These are phyloP conservation scores for Codiaeum variegatum DNA, from an alignment of 441 rosid genomes.

Conservation along the genomic window DNA sequence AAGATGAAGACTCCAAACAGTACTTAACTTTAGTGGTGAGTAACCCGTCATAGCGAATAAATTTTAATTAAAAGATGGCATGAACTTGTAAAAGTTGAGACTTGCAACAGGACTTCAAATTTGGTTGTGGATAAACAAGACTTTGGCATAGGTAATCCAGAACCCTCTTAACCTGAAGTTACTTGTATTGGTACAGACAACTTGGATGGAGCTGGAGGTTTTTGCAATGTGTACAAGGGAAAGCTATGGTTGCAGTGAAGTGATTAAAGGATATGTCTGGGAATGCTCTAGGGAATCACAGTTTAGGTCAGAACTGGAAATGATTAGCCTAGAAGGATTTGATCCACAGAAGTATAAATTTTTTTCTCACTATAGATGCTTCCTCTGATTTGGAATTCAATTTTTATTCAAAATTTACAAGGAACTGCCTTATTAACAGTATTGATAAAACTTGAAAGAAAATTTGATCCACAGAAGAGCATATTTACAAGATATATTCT, in stretches of 20 bases:
- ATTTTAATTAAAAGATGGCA: neutral
- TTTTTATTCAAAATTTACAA: neutral
- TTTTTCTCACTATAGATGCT: neutral
- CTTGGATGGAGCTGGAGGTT: conserved; percentile 88
- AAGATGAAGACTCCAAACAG: conserved; percentile 39
- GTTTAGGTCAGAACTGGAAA: conserved; percentile 79
- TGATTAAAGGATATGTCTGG: conserved; percentile 70
- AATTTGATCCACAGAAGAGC: neutral
- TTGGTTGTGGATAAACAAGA: conserved; percentile 60
- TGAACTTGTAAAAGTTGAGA: too few species aligned
- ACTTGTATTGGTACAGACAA: too few species aligned
- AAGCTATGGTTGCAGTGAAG: conserved; percentile 73
- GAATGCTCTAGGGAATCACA: conserved; percentile 67
- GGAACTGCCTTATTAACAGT: neutral
- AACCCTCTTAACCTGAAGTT: too few species aligned
- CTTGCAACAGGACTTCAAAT: neutral
- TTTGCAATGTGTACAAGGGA: conserved; percentile 85
- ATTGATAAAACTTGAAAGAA: neutral
- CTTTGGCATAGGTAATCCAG: conserved; percentile 60
- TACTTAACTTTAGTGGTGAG: conserved; percentile 53
- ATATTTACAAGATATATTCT: neutral
- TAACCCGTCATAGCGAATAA: conserved; percentile 7
- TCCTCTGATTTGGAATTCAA: neutral
- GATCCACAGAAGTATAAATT: too few species aligned
- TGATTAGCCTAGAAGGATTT: conserved; percentile 96